Evolutionary conservation across 495 filamentous ascomycete species (phyloP), one percentile per base, ranked within the genome.

Genomic region (Aspergillus nidulans): DNA sequence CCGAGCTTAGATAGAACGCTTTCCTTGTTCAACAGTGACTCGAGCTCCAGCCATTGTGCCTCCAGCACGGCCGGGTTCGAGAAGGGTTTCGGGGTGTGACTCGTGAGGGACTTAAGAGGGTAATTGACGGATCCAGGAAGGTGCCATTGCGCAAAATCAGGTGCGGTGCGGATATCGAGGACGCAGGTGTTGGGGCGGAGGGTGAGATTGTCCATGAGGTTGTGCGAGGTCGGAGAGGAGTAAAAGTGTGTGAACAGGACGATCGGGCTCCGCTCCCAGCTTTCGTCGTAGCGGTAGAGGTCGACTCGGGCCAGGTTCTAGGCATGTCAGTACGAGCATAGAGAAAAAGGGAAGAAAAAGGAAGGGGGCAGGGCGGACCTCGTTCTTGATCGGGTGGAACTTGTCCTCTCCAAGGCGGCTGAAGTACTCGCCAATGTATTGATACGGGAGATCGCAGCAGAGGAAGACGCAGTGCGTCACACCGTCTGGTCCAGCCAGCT

Each of bases 401-500:
- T 79, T 63, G 10, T 71, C 69, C 0, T 68, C 49, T 8, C 68
- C 72, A 13, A 85, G 63, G 57, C 81, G 83, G 40, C 78, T 62
- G 53, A 83, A 85, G 55, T 86, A 86, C 59, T 79, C 75, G 19
- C 71, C 67, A 36, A 86, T 74, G 50, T 86, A 85, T 63, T 86
- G 82, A 53, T 86, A 85, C 10, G 83, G 83, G 20, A 86, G 64
- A 58, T 86, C 83, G 32, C 80, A 81, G 65, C 80, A 83, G 12
- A 82, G 62, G 62, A 86, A 85, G 4, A 85, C 82, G 50, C 77
- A 81, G 47, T 78, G 71, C n/a, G 76, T 73, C 47, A 75, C 67
- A 1, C 76, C 77, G 16, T 72, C 69, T 0, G 66, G 64, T 1
- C 75, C 77, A 5, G 75, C 72, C 1, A 82, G 48, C 30, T 78